Evolutionary conservation across 2,329 filamentous ascomycete species (phyloP), one percentile per base, ranked within the genome.

Genomic region (Scedosporium minutisporum): DNA sequence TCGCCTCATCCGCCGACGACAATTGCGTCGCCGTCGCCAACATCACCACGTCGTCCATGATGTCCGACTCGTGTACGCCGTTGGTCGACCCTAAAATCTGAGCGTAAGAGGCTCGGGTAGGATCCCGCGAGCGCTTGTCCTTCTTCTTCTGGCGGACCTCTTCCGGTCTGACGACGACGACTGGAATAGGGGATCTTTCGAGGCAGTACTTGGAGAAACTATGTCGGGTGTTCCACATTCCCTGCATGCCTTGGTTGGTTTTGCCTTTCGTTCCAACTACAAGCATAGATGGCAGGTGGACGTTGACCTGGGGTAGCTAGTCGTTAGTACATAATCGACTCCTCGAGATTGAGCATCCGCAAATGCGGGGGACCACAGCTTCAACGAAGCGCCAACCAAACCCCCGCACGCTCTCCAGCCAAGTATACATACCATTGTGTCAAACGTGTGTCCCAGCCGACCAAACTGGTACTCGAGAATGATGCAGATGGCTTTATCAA

Each of bases 131-230:
- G 33, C 93, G 87, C 78, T 96, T 96, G 64, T 84, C 82, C 75
- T 95, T 96, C 77, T 96, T 96, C 76, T 95, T 95, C 71, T 90
- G 85, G 21, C 93, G 88, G 76, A 96, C 96, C 65, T 90, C 89
- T 38, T 88, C 89, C 42, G 93, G 92, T 3, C 93, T 85, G 9
- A 96, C 93, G 38, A 97, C 93, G 33, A 96, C 93, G 6, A 96
- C 93, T 1, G 93, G 93, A 1, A 97, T 90, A 0, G 93, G 92
- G 1, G 90, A 96, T 72, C 96, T 93, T 71, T 97, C 93, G 12
- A 96, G 81, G 70, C 93, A 96, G 75, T 96, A 97, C 72, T 96
- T 96, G 27, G 91, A 96, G 55, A 96, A 93, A 0, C 90, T 95
- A 66, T 91, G 95, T 53, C 82, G 77, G 38, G 82, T 83, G 58